Conservation (phyloP, 1,284 basidiomycete species). For the Cerrena zonata region DNA sequence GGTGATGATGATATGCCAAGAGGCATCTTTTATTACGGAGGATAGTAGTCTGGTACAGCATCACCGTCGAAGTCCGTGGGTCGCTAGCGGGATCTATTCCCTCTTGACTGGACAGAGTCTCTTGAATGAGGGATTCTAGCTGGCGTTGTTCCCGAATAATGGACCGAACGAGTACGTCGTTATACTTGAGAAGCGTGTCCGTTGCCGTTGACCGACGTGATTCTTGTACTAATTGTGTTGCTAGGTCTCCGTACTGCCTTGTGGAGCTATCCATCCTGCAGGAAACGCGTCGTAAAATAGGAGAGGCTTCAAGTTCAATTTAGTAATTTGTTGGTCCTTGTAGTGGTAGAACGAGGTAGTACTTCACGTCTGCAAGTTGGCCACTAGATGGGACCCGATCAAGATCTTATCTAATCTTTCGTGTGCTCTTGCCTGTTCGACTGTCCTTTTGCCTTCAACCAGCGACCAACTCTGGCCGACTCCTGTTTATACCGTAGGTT, state of each 20-base stretch:
- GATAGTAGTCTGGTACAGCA: slow-evolving; percentile 84
- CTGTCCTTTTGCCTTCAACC: too few relatives aligned
- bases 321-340: too few relatives aligned
- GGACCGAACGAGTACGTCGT: slow-evolving; percentile 79
- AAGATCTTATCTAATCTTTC: too few relatives aligned
- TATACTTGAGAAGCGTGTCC: slow-evolving; percentile 86
- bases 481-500: too few relatives aligned
- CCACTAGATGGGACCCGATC: too few relatives aligned
- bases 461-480: too few relatives aligned
- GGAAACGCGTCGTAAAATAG: background rate
- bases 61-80: slow-evolving; percentile 57
- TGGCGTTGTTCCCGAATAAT: slow-evolving; percentile 89
- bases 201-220: slow-evolving; percentile 78
- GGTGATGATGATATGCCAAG: slow-evolving; percentile 84
- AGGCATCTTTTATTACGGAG: slow-evolving; percentile 89
- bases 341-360: too few relatives aligned
- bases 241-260: slow-evolving; percentile 76
- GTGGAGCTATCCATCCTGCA: slow-evolving; percentile 19
- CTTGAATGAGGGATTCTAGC: slow-evolving; percentile 61
- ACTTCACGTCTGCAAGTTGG: too few relatives aligned
- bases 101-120: slow-evolving; percentile 36
- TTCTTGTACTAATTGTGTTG: slow-evolving; percentile 81
- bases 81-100: slow-evolving; percentile 35
- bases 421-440: too few relatives aligned
- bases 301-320: too few relatives aligned